Base-by-base conservation (phyloP, 495 filamentous ascomycete genomes). In the Podospora bellae-mahoneyi region DNA sequence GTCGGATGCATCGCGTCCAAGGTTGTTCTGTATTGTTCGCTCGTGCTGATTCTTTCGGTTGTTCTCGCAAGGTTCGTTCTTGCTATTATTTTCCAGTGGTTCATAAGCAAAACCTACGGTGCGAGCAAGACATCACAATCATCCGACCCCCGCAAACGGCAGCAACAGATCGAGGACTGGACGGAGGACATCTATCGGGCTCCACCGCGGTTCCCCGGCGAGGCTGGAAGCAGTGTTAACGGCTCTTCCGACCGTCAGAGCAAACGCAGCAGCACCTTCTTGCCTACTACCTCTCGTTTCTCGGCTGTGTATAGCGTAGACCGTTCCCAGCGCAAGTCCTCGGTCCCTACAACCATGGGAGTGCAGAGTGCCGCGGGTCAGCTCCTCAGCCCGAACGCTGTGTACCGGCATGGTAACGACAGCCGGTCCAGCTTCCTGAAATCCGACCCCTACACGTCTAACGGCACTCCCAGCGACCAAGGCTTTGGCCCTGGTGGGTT, bases 121-220 rank as follows among this genome's bases (percentile, higher is more conserved):
- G 91, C 95, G 0, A 79, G 84, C 30, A 93, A 89, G 73, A 92
- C 94, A 3, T 91, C 89, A 13, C 84, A 86, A 66, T 82, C 83
- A 5, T 84, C 90, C 2, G 89, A 93, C 76, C 83, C 85, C 59
- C 92, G 91, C 75, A 89, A 91, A 76, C 87, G 96, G 58, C 89
- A 94, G 65, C 89, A 92, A 68, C 92, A 98, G 76, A 99, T 99
- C 66, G 96, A 99, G 78, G 94, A 97, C 70, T 99, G 96, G 96
- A 90, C 88, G 15, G 94, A 99, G 68, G 96, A 99, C 71, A 98
- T 98, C 73, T 97, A 98, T 73, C 89, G 92, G 30, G 90, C 93
- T 13, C 92, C 92, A 2, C 91, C 92, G 66, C 89, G 92, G 60
- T 81, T 97, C 69, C 81, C 85, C 0, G 85, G 85, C 3, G 94